These are phyloP conservation scores for Fomitopsis pinicola DNA, from an alignment of 1,284 basidiomycete species.

Conservation along the genomic window DNA sequence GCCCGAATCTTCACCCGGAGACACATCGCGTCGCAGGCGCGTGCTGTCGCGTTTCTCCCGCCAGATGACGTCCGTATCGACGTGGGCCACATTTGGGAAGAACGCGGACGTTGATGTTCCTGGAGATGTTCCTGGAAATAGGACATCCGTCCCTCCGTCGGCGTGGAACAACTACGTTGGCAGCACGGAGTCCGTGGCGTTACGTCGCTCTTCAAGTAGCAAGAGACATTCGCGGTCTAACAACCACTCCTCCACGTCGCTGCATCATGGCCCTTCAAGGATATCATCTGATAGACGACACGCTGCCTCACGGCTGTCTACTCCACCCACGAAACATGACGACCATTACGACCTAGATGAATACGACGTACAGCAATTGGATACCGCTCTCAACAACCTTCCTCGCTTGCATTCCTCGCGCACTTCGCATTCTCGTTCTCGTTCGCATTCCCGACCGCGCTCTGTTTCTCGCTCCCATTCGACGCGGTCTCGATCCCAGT, in stretches of 20 bases:
- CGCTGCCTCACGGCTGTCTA: slow-evolving; percentile 3
- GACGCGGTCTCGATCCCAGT: neutral
- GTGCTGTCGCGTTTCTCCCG: slow-evolving; percentile 23
- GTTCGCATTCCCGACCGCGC: neutral
- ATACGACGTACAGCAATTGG: neutral
- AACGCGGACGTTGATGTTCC: slow-evolving; percentile 1
- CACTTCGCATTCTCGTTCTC: slow-evolving; percentile 9
- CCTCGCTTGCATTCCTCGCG: slow-evolving; percentile 11
- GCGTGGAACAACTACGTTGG: slow-evolving; percentile 16
- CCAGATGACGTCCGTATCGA: slow-evolving; percentile 23
- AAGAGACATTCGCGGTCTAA: slow-evolving; percentile 6
- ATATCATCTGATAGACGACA: slow-evolving; percentile 1
- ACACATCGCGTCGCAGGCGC: slow-evolving; percentile 9
- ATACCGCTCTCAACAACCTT: neutral
- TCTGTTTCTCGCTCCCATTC: slow-evolving; percentile 1
- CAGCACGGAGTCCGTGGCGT: slow-evolving; percentile 18
- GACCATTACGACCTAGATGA: slow-evolving; percentile 7
- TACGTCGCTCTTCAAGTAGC: slow-evolving; percentile 13
- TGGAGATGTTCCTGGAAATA: neutral
- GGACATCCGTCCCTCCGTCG: slow-evolving; percentile 8
- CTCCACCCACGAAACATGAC: slow-evolving; percentile 5
- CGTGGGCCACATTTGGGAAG: slow-evolving; percentile 42
- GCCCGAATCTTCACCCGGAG: neutral
- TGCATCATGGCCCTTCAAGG: slow-evolving; percentile 5
- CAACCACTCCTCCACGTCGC: slow-evolving; percentile 6